Evolutionary conservation across 2,329 filamentous ascomycete genomes (phyloP), one percentile per base, ranked within the genome.

Genomic region (Alternaria gansuensis): DNA sequence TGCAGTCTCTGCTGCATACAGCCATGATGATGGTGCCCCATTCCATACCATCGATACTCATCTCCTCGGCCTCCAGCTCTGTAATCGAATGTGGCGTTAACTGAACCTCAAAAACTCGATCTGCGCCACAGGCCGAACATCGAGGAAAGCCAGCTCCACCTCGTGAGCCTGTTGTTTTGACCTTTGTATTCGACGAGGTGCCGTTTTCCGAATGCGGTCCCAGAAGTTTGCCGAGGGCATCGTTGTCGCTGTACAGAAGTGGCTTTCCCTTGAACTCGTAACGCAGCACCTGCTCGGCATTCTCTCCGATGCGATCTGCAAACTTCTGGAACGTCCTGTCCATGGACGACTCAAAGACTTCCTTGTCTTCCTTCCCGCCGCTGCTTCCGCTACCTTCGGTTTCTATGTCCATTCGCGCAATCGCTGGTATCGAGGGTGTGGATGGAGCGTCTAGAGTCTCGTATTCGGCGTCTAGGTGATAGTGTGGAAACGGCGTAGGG

Each of bases 21-120:
- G 88, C 93, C 36, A 98, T 82, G 57, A 99, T 87, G 8, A 99
- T 85, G 0, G 93, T 98, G 0, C 94, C 94, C 95, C 95, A 99
- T 72, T 99, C 95, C 95, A 99, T 99, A 0, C 93, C 95, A 51
- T 82, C 96, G 84, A 80, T 79, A 66, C 64, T 81, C 81, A 78
- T 80, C 76, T 93, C 90, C 9, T 86, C 85, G 2, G 85, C 88
- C 81, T 98, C 95, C 53, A 98, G 82, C 82, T 96, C 90, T 29
- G 88, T 87, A 70, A 99, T 99, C 3, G 93, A 89, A 74, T 96
- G 90, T 39, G 95, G 95, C 66, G 90, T 93, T 65, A 99, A 82
- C 82, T 99, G 95, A 58, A 97, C 83, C 82, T 99, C 95, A 75
- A 98, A 98, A 13, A 90, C 87, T 63, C 94, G 87, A 49, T 85